Evolutionary conservation across 352 stramenopile species (phyloP).

Genomic region (Lagenidium sp.): DNA sequence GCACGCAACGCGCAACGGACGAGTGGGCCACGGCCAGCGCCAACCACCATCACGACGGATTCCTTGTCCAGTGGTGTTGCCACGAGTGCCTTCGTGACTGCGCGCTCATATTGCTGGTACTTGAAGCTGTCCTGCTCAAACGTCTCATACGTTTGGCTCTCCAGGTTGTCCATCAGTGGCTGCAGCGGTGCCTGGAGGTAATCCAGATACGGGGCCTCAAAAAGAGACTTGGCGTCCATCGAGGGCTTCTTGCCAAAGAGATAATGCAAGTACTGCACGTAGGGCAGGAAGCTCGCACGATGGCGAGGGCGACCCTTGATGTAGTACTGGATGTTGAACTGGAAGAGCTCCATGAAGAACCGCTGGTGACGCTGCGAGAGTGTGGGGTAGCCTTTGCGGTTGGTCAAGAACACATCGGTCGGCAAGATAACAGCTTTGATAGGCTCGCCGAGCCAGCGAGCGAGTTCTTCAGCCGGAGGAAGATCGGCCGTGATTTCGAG

Average conservation of each 20-base stretch:
- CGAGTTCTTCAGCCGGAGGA: conserved; percentile 44
- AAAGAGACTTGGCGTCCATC: conserved; percentile 75
- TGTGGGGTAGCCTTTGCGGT: conserved; percentile 93
- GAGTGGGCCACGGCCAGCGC: conserved; percentile 94
- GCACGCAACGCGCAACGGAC: conserved; percentile 85
- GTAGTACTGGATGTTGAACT: conserved; percentile 84
- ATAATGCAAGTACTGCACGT: conserved; percentile 95
- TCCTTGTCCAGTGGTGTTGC: conserved; percentile 47
- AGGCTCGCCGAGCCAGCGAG: conserved; percentile 83
- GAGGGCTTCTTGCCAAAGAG: conserved; percentile 59
- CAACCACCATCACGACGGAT: conserved; percentile 86
- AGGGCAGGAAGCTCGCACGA: conserved; percentile 59
- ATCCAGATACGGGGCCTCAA: conserved; percentile 94
- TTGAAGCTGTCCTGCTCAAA: conserved; percentile 99
- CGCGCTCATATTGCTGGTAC: conserved; percentile 96
- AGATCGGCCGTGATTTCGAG: conserved; percentile 85
- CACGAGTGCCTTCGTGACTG: conserved; percentile 76
- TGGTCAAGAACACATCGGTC: conserved; percentile 92
- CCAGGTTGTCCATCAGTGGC: conserved; percentile 97
- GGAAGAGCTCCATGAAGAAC: conserved; percentile 60
- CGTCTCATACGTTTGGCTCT: conserved; percentile 98
- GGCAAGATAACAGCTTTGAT: conserved; percentile 85
- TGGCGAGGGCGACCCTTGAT: conserved; percentile 71
- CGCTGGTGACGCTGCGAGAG: conserved; percentile 91
- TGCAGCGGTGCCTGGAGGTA: conserved; percentile 96